Percentiles rank a stretch among this genome's conserved stretches.
phyloP scores from a whole-genome alignment of 257 asterid species.

The Fraxinus americana region DNA sequence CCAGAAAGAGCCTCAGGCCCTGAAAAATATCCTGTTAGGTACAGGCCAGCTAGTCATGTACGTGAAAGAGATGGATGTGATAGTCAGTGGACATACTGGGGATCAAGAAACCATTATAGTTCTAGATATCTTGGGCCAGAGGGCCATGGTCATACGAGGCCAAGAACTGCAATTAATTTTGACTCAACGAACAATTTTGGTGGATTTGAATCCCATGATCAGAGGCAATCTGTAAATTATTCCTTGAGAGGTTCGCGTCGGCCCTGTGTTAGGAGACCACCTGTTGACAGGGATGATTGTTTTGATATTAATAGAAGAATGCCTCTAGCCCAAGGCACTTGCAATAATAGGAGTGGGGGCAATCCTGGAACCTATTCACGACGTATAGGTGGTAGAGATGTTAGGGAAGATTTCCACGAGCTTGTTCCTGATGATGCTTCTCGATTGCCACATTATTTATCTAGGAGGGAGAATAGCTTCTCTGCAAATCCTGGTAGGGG shows the following conservation, averaged over 20 bases:
- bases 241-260: conserved; percentile 47
- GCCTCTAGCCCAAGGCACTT: conserved; percentile 33
- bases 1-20: conserved; percentile 50
- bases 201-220: conserved; percentile 42
- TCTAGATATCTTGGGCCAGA: conserved; percentile 44
- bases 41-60: conserved; percentile 40
- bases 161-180: conserved; percentile 39
- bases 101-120: conserved; percentile 47
- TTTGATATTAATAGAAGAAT: conserved; percentile 45
- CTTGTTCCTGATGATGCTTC: conserved; percentile 43
- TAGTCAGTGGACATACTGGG: conserved; percentile 53
- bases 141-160: conserved; percentile 47
- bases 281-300: conserved; percentile 52
- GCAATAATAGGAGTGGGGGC: conserved; percentile 46
- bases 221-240: conserved; percentile 43
- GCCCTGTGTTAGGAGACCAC: conserved; percentile 51
- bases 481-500: conserved; percentile 53
- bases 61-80: conserved; percentile 50
- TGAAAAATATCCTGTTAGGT: conserved; percentile 48
- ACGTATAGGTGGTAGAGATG: conserved; percentile 40
- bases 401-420: conserved; percentile 42
- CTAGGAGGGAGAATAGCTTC: conserved; percentile 54
- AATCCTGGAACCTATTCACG: conserved; percentile 45
- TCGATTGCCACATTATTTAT: conserved; percentile 43
- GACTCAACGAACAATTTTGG: conserved; percentile 44